phyloP scores from a whole-genome alignment of 441 rosid species.

The Mallotus repandus region DNA sequence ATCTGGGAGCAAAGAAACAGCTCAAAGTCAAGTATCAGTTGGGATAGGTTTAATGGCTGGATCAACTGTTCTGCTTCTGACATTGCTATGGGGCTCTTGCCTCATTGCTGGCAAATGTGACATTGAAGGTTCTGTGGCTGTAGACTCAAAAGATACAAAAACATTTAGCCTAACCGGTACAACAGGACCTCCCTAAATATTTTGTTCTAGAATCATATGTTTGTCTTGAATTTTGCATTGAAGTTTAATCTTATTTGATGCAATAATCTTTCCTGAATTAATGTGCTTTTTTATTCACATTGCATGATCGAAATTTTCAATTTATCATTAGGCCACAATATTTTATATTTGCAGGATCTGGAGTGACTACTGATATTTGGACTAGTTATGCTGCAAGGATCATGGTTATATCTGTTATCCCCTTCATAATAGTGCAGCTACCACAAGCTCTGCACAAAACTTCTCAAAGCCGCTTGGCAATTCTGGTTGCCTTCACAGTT shows the following conservation, averaged over 20 bases:
- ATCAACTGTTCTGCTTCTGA: slow-evolving; percentile 86
- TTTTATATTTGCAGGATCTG: slow-evolving; percentile 52
- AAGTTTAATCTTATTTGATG: too few species aligned
- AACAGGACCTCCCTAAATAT: background rate
- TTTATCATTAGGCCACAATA: background rate
- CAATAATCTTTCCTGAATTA: too few species aligned
- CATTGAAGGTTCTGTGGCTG: slow-evolving; percentile 46
- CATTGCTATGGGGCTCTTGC: slow-evolving; percentile 89
- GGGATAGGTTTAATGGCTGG: slow-evolving; percentile 98
- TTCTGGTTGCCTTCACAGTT: slow-evolving; percentile 57
- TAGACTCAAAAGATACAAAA: slow-evolving; percentile 48
- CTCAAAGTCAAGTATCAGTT: slow-evolving; percentile 85
- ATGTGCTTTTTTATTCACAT: too few species aligned
- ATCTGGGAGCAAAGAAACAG: slow-evolving; percentile 64
- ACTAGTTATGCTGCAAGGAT: slow-evolving; percentile 83
- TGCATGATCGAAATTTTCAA: too few species aligned
- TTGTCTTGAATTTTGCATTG: background rate
- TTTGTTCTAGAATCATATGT: background rate
- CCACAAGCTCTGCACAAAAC: slow-evolving; percentile 63
- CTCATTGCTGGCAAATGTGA: slow-evolving; percentile 80
- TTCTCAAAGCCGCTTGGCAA: slow-evolving; percentile 65
- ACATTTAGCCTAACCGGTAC: slow-evolving; percentile 60
- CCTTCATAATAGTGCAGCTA: slow-evolving; percentile 73
- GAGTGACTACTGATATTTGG: slow-evolving; percentile 88
- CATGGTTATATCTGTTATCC: slow-evolving; percentile 79